Evolutionary conservation across 2,329 filamentous ascomycete genomes (phyloP), one percentile per base, ranked within the genome.

Genomic region (Microcyclosporella mali): DNA sequence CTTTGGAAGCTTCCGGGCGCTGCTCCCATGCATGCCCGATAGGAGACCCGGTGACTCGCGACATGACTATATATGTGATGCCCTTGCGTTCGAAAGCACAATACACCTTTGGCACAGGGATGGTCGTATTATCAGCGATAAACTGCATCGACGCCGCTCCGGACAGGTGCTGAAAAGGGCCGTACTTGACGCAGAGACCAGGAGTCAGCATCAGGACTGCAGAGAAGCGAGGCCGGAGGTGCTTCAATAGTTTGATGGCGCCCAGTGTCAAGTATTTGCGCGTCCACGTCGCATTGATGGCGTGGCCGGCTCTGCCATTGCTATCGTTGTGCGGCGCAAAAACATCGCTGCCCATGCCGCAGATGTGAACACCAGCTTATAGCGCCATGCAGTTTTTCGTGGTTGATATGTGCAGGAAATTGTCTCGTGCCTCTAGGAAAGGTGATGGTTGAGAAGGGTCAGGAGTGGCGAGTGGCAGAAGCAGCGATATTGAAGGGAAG

Each of bases 101-200:
- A 31, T 49, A 45, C 10, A 49, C 19, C 21, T 41, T 43, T 11
- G 39, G 43, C 2, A 46, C 43, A 25, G 45, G 41, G 17, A 48
- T 41, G 18, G 45, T 41, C 15, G 45, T 48, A 25, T 48, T 37
- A 10, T 16, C 15, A 6, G 38, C 39, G 18, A 49, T 42, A 30
- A 40, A 46, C n/a, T 40, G 14, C 39, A 45, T 49, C 10, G 46
- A 34, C 2, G 18, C 19, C 8, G 38, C 46, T 28, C 45, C 36
- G 7, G 40, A 21, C 18, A 46, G 35, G 30, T 43, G 34, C 27
- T 19, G 33, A 14, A 39, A 18, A 25, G 39, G 34, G 9, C 39
- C 40, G 18, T 40, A 45, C 36, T 44, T 45, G 15, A 45, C 16
- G 27, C 37, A 45, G 19, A 45, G 30, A 11, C 16, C 25, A 8